phyloP scores from a whole-genome alignment of 2,329 filamentous ascomycete genomes.

The Tolypocladium ovalisporum region DNA sequence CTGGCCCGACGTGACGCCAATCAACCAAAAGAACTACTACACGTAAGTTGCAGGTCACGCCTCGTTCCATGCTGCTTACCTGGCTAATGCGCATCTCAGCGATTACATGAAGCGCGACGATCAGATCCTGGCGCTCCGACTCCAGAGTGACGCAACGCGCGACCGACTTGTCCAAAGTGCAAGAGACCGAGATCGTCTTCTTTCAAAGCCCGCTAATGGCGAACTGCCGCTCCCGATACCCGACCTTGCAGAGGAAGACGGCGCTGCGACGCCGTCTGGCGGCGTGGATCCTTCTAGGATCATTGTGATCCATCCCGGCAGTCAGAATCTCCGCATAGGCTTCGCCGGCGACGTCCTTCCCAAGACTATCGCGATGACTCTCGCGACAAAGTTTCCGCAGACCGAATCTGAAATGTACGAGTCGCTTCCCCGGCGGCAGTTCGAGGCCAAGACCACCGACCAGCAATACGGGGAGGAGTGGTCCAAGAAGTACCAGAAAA shows the following conservation, averaged over 20 bases:
- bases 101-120: constrained; percentile 98
- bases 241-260: constrained; percentile 48
- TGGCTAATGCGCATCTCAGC: constrained; percentile 30
- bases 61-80: background rate
- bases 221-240: constrained; percentile 51
- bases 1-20: constrained; percentile 86
- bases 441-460: constrained; percentile 52
- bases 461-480: constrained; percentile 81
- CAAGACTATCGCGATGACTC: constrained; percentile 86
- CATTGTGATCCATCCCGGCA: constrained; percentile 90
- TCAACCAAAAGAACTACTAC: constrained; percentile 99
- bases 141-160: constrained; percentile 77
- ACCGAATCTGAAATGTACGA: constrained; percentile 79
- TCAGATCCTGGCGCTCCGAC: constrained; percentile 78
- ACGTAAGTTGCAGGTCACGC: constrained; percentile 48
- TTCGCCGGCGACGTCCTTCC: constrained; percentile 93
- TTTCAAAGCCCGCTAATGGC: constrained; percentile 62
- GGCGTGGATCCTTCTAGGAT: constrained; percentile 73
- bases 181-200: constrained; percentile 76
- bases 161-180: constrained; percentile 77
- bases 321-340: constrained; percentile 88
- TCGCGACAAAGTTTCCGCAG: constrained; percentile 66
- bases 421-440: constrained; percentile 62
- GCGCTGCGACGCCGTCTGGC: constrained; percentile 42
- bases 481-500: constrained; percentile 63